A percentile compares a stretch with the other conserved stretches of the same genome.
Evolutionary conservation across 805 yeast genomes (phyloP).

Genomic region (Pichia paraexigua): DNA sequence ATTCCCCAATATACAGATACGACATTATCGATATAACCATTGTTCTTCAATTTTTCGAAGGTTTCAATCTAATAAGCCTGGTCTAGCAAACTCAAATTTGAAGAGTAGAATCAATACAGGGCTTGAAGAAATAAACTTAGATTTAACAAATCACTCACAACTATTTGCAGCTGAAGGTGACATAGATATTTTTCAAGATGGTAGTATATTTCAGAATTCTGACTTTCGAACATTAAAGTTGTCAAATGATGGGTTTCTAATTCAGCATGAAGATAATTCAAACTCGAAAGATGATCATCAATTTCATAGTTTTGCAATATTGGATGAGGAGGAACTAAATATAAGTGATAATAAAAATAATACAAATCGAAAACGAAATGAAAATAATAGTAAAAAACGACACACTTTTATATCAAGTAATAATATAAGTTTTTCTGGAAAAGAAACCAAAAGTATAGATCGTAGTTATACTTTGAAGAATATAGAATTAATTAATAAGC

Average conservation of each 20-base stretch:
- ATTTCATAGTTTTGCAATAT: neutral
- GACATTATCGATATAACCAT: neutral
- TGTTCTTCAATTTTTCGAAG: neutral
- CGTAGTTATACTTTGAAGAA: neutral
- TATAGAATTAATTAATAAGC: neutral
- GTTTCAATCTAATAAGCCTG: neutral
- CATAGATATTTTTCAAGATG: neutral
- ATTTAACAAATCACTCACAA: neutral
- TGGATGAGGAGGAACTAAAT: neutral
- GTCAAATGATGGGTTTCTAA: constrained; percentile 6
- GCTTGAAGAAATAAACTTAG: neutral
- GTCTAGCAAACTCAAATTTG: neutral
- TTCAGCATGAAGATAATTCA: neutral
- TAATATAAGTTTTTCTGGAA: neutral
- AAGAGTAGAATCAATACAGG: neutral
- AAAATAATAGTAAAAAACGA: neutral
- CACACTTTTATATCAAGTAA: neutral
- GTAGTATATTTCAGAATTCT: constrained; percentile 4
- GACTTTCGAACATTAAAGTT: constrained; percentile 1
- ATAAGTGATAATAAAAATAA: neutral
- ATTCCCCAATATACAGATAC: neutral
- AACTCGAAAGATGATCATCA: neutral
- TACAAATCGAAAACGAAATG: neutral
- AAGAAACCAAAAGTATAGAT: neutral
- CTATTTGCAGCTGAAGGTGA: neutral